These are phyloP conservation scores for Diaporthe longicolla DNA, from an alignment of 2,329 filamentous ascomycete species.

Conservation along the genomic window DNA sequence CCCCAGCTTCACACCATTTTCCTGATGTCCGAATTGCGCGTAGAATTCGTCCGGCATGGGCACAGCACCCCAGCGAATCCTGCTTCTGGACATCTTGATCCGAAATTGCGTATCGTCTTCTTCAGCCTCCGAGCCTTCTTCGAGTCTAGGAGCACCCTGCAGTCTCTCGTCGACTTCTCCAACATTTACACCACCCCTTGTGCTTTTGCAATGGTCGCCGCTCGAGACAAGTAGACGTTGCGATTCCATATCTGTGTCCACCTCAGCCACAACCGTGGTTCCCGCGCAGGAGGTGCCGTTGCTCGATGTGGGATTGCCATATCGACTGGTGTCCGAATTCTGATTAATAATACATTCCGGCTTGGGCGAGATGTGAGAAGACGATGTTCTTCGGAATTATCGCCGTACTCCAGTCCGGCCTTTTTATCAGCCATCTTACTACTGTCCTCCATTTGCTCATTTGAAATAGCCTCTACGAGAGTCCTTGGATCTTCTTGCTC, in stretches of 20 bases:
- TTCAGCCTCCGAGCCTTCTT: not conserved
- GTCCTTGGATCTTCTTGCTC: too few species aligned
- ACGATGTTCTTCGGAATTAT: not conserved
- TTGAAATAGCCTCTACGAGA: too few species aligned
- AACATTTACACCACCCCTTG: not conserved
- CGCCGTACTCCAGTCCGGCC: not conserved
- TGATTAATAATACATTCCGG: not conserved
- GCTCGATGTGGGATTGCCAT: not conserved
- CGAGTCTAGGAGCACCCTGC: not conserved
- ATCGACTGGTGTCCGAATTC: not conserved
- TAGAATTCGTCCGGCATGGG: conserved; percentile 15
- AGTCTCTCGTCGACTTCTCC: not conserved
- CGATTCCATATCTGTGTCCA: not conserved
- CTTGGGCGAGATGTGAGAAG: not conserved
- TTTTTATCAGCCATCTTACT: not conserved
- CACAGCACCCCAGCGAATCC: conserved; percentile 22
- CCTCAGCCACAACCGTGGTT: not conserved
- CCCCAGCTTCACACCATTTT: not conserved
- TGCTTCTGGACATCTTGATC: not conserved
- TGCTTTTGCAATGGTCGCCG: not conserved
- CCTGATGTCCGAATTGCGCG: not conserved
- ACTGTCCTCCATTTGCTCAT: too few species aligned
- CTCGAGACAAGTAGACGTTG: not conserved
- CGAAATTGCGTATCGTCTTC: not conserved
- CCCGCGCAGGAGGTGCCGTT: not conserved